A percentile compares a stretch with the other conserved stretches of the same genome.
Evolutionary conservation across 169 alveolate species (phyloP).

Genomic region (Perkinsus chesapeaki): DNA sequence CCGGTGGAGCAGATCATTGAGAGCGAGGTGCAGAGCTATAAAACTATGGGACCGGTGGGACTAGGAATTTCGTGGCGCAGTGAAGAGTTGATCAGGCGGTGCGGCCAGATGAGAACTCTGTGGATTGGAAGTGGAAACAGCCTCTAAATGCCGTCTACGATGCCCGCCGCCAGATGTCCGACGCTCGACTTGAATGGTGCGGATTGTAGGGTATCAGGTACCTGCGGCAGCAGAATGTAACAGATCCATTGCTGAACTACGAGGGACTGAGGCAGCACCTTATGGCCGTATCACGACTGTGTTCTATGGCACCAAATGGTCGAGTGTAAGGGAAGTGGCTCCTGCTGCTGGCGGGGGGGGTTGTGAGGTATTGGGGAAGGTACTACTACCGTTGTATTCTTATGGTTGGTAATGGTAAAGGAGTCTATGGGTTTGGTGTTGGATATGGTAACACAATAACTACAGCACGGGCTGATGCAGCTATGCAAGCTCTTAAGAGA

Average conservation of each 20-base stretch:
- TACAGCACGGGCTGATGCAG: not conserved
- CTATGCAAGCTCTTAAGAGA: not conserved
- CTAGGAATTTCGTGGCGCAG: slow-evolving; percentile 1
- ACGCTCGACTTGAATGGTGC: not conserved
- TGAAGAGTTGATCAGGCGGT: not conserved
- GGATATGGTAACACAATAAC: slow-evolving; percentile 5
- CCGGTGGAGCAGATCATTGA: not conserved
- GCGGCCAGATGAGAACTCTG: not conserved
- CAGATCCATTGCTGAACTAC: not conserved
- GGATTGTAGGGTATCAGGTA: no score
- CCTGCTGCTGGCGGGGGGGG: not conserved
- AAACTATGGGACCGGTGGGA: not conserved
- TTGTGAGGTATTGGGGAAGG: not conserved
- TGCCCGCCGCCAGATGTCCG: not conserved
- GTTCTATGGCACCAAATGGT: not conserved
- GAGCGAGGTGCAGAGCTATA: not conserved
- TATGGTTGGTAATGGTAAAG: slow-evolving; percentile 31
- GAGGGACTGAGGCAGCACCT: not conserved
- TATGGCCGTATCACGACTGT: not conserved
- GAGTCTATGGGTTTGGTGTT: slow-evolving; percentile 23
- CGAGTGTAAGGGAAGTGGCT: not conserved
- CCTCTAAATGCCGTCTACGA: not conserved
- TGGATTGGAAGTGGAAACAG: not conserved
- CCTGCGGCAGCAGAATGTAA: not conserved
- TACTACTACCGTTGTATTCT: slow-evolving; percentile 25